These are phyloP conservation scores for Arachis stenosperma DNA, from an alignment of 306 rosid species.

Conservation along the genomic window DNA sequence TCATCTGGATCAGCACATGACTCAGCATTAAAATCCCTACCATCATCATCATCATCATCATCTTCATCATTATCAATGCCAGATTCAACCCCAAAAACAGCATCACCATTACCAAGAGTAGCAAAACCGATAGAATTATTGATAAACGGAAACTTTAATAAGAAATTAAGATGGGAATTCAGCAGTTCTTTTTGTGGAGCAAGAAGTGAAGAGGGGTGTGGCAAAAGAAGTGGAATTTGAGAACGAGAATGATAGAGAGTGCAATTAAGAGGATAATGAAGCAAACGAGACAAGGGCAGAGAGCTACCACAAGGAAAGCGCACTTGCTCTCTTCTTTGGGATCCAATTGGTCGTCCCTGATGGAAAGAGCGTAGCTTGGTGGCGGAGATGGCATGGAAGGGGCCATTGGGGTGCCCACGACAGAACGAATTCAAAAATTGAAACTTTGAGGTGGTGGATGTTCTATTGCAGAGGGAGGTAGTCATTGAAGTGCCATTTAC, in stretches of 20 bases:
- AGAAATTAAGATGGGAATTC: constrained; percentile 36
- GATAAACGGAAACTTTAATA: constrained; percentile 30
- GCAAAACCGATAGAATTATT: constrained; percentile 37
- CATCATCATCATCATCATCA: constrained; percentile 20
- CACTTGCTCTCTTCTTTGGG: constrained; percentile 57
- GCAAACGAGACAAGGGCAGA: constrained; percentile 87
- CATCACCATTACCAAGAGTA: constrained; percentile 36
- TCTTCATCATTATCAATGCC: constrained; percentile 31
- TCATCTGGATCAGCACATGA: constrained; percentile 60
- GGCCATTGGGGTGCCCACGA: constrained; percentile 47
- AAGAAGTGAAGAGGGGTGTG: constrained; percentile 76
- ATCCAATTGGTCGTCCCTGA: constrained; percentile 51
- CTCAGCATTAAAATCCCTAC: constrained; percentile 29
- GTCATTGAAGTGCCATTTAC: constrained; percentile 73
- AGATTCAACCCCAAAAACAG: constrained; percentile 50
- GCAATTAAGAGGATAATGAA: constrained; percentile 62
- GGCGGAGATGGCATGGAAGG: constrained; percentile 47
- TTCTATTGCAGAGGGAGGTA: constrained; percentile 14
- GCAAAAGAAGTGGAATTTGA: constrained; percentile 82
- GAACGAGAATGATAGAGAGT: constrained; percentile 57
- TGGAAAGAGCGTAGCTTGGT: constrained; percentile 56
- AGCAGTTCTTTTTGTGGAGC: constrained; percentile 62
- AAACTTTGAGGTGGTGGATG: constrained; percentile 15
- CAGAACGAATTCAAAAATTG: constrained; percentile 29
- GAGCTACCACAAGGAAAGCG: constrained; percentile 67